Percentiles rank a stretch among this genome's conserved stretches.
These are phyloP conservation scores for Barnettozyma pratensis DNA, from an alignment of 805 yeast genomes.

Conservation along the genomic window DNA sequence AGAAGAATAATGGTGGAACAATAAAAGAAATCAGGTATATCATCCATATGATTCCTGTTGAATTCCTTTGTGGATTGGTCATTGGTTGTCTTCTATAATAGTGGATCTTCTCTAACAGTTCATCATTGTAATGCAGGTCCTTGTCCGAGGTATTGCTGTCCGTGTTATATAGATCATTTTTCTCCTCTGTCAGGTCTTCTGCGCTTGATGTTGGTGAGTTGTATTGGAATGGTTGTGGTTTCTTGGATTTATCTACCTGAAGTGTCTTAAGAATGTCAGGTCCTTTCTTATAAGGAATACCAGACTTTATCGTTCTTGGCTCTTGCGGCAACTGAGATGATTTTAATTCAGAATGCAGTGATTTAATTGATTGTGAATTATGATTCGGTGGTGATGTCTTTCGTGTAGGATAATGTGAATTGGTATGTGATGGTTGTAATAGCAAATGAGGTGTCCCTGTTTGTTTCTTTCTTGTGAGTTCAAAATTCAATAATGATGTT, in stretches of 20 bases:
- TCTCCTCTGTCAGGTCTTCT: neutral
- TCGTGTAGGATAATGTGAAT: neutral
- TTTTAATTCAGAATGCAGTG: neutral
- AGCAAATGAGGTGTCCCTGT: slow-evolving; percentile 20
- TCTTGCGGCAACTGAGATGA: neutral
- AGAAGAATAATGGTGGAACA: slow-evolving; percentile 26
- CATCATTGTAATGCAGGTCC: slow-evolving; percentile 6
- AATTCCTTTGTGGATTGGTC: neutral
- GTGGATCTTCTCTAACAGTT: slow-evolving; percentile 17
- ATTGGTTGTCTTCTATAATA: slow-evolving; percentile 13
- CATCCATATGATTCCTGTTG: slow-evolving; percentile 6
- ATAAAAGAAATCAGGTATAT: slow-evolving; percentile 18
- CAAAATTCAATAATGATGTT: slow-evolving; percentile 16
- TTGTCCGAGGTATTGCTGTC: neutral
- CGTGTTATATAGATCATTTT: neutral
- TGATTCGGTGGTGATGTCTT: neutral
- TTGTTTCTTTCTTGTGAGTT: slow-evolving; percentile 21
- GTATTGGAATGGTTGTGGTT: neutral
- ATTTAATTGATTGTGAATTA: no score
- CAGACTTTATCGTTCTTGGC: neutral
- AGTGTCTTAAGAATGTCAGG: slow-evolving; percentile 3
- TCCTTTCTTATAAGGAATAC: neutral
- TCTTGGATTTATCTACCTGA: neutral
- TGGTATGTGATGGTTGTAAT: slow-evolving; percentile 1
- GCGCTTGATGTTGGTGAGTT: neutral